A percentile compares a stretch with the other conserved stretches of the same genome.
phyloP scores from a whole-genome alignment of 345 rosid genomes.

The Eucalyptus curtisii region DNA sequence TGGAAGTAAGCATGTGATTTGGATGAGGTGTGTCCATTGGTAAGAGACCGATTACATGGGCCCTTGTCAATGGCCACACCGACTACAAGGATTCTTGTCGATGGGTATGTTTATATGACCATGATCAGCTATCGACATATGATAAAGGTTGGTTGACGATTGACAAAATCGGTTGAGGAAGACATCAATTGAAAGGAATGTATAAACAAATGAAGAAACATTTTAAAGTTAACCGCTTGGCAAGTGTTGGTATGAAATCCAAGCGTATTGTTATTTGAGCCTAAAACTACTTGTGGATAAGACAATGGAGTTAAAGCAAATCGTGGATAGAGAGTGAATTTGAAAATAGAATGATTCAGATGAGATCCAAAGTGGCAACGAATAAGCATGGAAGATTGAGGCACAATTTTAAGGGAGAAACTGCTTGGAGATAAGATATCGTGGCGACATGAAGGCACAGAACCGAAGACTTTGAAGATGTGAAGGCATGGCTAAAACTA shows the following conservation, averaged over 20 bases:
- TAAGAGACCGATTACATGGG: neutral
- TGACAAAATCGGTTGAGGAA: neutral
- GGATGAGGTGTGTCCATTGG: neutral
- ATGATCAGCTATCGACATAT: neutral
- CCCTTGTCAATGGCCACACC: neutral
- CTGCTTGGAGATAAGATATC: neutral
- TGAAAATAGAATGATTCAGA: neutral
- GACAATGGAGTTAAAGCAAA: neutral
- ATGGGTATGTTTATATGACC: neutral
- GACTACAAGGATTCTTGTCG: neutral
- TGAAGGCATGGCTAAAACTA: neutral
- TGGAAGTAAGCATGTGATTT: neutral
- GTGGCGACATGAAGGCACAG: neutral
- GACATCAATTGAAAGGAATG: neutral
- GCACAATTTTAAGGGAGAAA: neutral
- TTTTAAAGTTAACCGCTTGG: neutral
- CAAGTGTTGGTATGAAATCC: neutral
- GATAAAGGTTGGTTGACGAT: neutral
- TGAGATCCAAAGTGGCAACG: neutral
- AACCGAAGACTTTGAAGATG: neutral
- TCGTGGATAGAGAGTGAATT: neutral
- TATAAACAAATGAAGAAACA: neutral
- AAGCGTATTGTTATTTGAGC: neutral
- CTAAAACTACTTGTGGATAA: neutral
- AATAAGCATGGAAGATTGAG: neutral